phyloP scores from a whole-genome alignment of 2,329 filamentous ascomycete species.

The Harringtonia lauricola region DNA sequence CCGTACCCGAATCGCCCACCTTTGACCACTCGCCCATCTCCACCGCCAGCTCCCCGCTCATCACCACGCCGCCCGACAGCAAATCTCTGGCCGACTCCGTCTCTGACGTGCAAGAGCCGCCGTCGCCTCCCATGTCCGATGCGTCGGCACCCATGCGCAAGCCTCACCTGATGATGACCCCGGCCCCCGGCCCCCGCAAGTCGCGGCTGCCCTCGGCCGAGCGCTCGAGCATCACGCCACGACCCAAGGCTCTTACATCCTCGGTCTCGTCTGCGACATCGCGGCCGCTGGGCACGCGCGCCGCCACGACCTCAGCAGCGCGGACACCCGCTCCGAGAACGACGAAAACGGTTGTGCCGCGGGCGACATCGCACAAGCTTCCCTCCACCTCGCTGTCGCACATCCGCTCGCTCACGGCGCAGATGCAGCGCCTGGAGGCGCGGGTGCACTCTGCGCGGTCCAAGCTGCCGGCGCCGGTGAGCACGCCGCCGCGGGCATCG shows the following conservation, averaged over 20 bases:
- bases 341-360: constrained; percentile 30
- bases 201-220: constrained; percentile 45
- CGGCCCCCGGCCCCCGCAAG: constrained; percentile 29
- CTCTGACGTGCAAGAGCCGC: constrained; percentile 67
- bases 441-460: constrained; percentile 85
- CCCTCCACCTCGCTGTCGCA: constrained; percentile 70
- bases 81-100: constrained; percentile 51
- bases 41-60: constrained; percentile 84
- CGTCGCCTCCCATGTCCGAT: constrained; percentile 89
- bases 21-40: constrained; percentile 71
- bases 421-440: constrained; percentile 94
- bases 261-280: constrained; percentile 22
- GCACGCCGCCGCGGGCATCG: constrained; percentile 70
- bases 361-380: constrained; percentile 35
- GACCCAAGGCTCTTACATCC: constrained; percentile 31
- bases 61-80: constrained; percentile 69
- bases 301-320: constrained; percentile 35
- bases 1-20: constrained; percentile 55
- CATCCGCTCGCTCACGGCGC: constrained; percentile 84
- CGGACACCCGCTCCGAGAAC: constrained; percentile 29
- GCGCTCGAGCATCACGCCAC: constrained; percentile 38
- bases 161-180: constrained; percentile 29
- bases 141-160: constrained; percentile 53
- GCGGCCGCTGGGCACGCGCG: constrained; percentile 22
- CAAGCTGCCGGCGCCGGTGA: constrained; percentile 73